Evolutionary conservation across 2,329 filamentous ascomycete species (phyloP), one percentile per base, ranked within the genome.

Genomic region (Tolypocladium amazonense): DNA sequence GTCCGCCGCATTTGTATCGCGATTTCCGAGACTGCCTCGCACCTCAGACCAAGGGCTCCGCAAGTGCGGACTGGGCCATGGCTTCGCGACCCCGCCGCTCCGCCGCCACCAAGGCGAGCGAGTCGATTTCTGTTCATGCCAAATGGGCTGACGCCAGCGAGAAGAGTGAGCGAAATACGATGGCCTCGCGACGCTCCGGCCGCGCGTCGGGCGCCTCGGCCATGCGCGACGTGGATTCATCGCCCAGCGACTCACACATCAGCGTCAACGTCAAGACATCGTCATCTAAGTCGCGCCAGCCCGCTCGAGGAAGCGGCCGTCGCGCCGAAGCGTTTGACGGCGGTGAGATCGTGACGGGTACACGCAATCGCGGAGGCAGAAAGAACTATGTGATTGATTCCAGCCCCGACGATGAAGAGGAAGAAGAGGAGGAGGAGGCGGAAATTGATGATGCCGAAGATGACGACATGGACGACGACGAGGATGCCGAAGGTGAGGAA

Each of bases 351-450:
- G 69, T 81, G 23, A 72, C 76, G 33, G 77, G 79, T 43, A 81
- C 80, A 65, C 76, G 82, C 56, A 82, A 80, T 60, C 77, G 81
- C 11, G 80, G 79, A 7, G 77, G 76, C 23, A 82, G 83, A 72
- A 85, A 84, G 72, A 84, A 78, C 64, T 85, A 85, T 59, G 80
- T 84, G 41, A 79, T 86, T 30, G 82, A 84, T 62, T 82, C 79
- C 43, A 79, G 78, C 58, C 76, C 75, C 43, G 76, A 78, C n/a
- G 76, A 77, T 30, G 76, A 77, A 3, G 77, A 77, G 2, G 75
- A 73, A 3, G 77, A 77, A 2, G 75, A 73, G 0, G 71, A 76
- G 11, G 75, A 73, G 23, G 75, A 75, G 2, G 76, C 74, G 3
- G 77, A 75, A 11, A 76, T 76, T 15, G 75, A 76, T 20, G 76